Conservation (phyloP, 805 yeast species). For the Wickerhamiella lipophila region DNA sequence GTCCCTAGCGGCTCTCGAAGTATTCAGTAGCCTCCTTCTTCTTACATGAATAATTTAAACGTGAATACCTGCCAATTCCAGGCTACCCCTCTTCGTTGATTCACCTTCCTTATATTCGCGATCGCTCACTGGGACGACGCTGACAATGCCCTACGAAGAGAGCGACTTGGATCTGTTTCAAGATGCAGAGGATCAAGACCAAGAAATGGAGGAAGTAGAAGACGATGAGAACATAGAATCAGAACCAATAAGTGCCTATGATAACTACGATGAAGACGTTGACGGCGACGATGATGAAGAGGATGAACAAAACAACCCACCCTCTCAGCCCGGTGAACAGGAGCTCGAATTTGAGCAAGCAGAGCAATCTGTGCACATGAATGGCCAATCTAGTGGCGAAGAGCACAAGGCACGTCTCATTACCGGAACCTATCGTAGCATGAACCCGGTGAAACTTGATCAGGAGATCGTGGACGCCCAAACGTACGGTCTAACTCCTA, state of each 20-base stretch:
- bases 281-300: background rate
- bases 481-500: conserved; percentile 35
- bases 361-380: background rate
- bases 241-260: conserved; percentile 1
- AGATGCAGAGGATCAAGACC: conserved; percentile 7
- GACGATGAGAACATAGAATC: background rate
- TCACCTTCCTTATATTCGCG: too few species aligned
- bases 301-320: background rate
- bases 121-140: too few species aligned
- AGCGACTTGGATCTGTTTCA: conserved; percentile 5
- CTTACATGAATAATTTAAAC: too few species aligned
- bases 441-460: background rate
- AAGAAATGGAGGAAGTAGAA: background rate
- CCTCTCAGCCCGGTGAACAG: background rate
- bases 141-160: conserved; percentile 7
- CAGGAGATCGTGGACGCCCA: background rate
- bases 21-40: too few species aligned
- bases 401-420: background rate
- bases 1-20: too few species aligned
- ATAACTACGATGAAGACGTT: background rate
- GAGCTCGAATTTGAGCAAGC: background rate
- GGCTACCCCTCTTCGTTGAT: too few species aligned
- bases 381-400: background rate
- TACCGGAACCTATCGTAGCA: background rate
- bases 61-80: too few species aligned